A percentile compares a stretch with the other conserved stretches of the same genome.
phyloP scores from a whole-genome alignment of 2,329 filamentous ascomycete genomes.

The Bipolaris bicolor region DNA sequence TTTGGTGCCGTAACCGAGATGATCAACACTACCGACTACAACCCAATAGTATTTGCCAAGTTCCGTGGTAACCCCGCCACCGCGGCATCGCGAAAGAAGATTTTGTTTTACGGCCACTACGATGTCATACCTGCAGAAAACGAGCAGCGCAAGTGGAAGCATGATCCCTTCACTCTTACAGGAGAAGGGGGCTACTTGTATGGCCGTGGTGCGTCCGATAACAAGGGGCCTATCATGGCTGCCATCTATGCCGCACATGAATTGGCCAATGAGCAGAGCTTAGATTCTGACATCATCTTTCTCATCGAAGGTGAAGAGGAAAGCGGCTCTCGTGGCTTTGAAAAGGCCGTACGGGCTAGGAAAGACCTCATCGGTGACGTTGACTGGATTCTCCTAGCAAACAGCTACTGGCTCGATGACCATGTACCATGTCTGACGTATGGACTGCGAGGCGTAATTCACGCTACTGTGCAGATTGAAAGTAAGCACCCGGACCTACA shows the following conservation, averaged over 20 bases:
- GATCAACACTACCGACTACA: constrained; percentile 82
- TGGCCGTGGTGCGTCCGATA: constrained; percentile 94
- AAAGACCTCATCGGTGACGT: constrained; percentile 86
- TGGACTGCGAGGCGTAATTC: constrained; percentile 88
- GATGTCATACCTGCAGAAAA: constrained; percentile 92
- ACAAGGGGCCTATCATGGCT: constrained; percentile 94
- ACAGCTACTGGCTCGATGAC: constrained; percentile 98
- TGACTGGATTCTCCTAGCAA: constrained; percentile 93
- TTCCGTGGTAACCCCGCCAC: constrained; percentile 78
- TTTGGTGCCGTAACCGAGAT: constrained; percentile 83
- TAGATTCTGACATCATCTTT: constrained; percentile 90
- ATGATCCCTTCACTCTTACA: constrained; percentile 86
- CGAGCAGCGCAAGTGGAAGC: constrained; percentile 80
- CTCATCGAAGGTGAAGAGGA: constrained; percentile 97
- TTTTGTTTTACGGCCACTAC: constrained; percentile 97
- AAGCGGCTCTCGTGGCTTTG: constrained; percentile 88
- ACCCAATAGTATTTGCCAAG: constrained; percentile 90
- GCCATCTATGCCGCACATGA: constrained; percentile 94
- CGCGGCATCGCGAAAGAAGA: constrained; percentile 74
- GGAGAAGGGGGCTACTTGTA: constrained; percentile 93
- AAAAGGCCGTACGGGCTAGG: constrained; percentile 77
- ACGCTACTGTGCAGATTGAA: constrained; percentile 87
- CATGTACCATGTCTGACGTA: constrained; percentile 95
- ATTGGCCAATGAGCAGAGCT: constrained; percentile 78
- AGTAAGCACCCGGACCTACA: constrained; percentile 88